Evolutionary conservation across 78 protist genomes (phyloP), one percentile per base, ranked within the genome.

Genomic region (Acrasis kona): DNA sequence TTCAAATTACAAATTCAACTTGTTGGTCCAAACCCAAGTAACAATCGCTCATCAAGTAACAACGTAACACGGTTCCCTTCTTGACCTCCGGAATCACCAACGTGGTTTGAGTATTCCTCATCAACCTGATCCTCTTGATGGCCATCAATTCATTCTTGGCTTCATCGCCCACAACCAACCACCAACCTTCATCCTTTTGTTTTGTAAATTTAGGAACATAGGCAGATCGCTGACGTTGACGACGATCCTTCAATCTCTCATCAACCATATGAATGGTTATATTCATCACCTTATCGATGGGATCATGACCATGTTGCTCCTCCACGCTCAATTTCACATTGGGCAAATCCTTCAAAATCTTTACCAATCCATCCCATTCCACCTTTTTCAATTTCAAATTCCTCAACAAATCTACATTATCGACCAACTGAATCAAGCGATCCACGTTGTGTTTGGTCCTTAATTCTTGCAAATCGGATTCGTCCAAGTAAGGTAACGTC

Each of bases 21-120:
- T 77, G 81, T 75, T 67, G 77, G 36, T 88, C 92, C 29, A 88
- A 78, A 1, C 92, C 92, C 5, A 85, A 2, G 68, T 87, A 88
- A 9, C 57, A 3, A 72, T 88, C 91, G 28, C 72, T 78, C 29
- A 87, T 31, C 32, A 88, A 39, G 72, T 29, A 19, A 3, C 70
- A 10, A 29, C 10, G 0, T 64, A 8, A 67, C 37, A 7, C 5
- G 67, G 19, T 70, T 27, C 57, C 79, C 29, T 39, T 77, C 10
- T 75, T 75, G 41, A 71, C 64, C 19, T 1, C 41, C 71, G 70
- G 37, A 12, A 0, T 27, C 70, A 82, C 72, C 35, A 39, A 12
- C 1, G 83, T 30, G 32, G 30, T 1, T 28, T 32, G 1, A 30
- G 2, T 0, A 12, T 10, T 0, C 3, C 19, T 8, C 29, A 8